Conservation (phyloP, 495 filamentous ascomycete species). For the Tuber indicum region DNA sequence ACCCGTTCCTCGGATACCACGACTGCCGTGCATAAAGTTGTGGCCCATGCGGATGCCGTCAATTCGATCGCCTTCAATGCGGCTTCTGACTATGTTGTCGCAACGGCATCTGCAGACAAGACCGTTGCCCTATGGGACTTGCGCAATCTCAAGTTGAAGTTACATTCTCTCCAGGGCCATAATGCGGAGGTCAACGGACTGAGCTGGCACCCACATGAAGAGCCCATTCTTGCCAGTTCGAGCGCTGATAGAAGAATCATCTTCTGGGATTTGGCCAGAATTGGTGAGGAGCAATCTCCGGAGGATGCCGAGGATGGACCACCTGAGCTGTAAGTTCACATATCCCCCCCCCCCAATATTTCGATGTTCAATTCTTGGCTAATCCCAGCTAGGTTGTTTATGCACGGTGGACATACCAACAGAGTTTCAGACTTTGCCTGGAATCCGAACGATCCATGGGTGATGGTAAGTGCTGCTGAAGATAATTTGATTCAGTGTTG, state of each 20-base stretch:
- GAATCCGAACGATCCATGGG: slow-evolving; percentile 94
- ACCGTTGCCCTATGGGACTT: slow-evolving; percentile 94
- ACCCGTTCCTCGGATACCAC: slow-evolving; percentile 58
- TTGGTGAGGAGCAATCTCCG: slow-evolving; percentile 87
- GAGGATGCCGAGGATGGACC: slow-evolving; percentile 96
- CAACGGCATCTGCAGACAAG: slow-evolving; percentile 90
- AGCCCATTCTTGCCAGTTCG: slow-evolving; percentile 77
- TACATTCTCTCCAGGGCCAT: slow-evolving; percentile 81
- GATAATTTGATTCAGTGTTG: slow-evolving; percentile 96
- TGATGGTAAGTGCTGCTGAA: slow-evolving; percentile 87
- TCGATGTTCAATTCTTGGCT: slow-evolving; percentile 26
- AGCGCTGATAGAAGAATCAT: slow-evolving; percentile 88
- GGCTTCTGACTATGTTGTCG: slow-evolving; percentile 72
- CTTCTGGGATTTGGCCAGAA: slow-evolving; percentile 89
- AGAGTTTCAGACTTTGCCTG: slow-evolving; percentile 93
- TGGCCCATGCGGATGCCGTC: slow-evolving; percentile 80
- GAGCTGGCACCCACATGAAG: slow-evolving; percentile 86
- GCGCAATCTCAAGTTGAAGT: slow-evolving; percentile 73
- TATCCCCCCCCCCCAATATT: not conserved
- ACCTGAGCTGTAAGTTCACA: slow-evolving; percentile 72
- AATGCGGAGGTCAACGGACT: slow-evolving; percentile 81
- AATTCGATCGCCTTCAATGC: slow-evolving; percentile 94
- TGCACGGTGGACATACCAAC: slow-evolving; percentile 98
- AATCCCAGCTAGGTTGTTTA: slow-evolving; percentile 62
- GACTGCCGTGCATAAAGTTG: slow-evolving; percentile 55